Evolutionary conservation across 73 alveolate genomes (phyloP), one percentile per base, ranked within the genome.

Genomic region (Stentor coeruleus): DNA sequence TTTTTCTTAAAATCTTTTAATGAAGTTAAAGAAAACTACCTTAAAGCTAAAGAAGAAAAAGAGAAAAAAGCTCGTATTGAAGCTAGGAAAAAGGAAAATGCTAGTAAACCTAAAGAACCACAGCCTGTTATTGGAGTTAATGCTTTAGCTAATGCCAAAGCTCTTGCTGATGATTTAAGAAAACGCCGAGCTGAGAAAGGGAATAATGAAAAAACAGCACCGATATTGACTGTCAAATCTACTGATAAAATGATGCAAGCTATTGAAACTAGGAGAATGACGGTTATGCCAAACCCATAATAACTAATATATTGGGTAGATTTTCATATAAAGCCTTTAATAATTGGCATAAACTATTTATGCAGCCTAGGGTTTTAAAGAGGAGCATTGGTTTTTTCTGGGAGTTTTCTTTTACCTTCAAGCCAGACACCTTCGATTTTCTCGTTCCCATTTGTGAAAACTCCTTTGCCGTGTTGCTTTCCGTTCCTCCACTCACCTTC

Each of bases 51-150:
- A 33, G 79, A 66, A 66, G 79, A 66, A 1, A 20, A 66, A 26
- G 79, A 66, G 37, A 66, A 66, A 2, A 66, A 66, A 66, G 79
- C 79, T 14, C n/a, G 79, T 28, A 66, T 66, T 66, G 79, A 66
- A 66, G 79, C 79, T 20, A 66, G 79, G 37, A 66, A 66, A 66
- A 20, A 66, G 37, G 79, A 20, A 26, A 20, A 20, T 31, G n/a
- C 79, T 20, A 11, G 49, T 20, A 57, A 57, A 57, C 35, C 73
- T 57, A n/a, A n/a, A n/a, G n/a, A n/a, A n/a, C 20, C 66, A 11
- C 66, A 20, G 6, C 66, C 66, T 49, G 66, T 49, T 49, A 6
- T 11, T 49, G 66, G 66, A 11, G 66, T 49, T 20, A 20, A 11
- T 49, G 6, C 66, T 11, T 20, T 49, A 11, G 79, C 79, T 66